These are phyloP conservation scores for Candida sphagnicola DNA, from an alignment of 805 yeast species.

Conservation along the genomic window DNA sequence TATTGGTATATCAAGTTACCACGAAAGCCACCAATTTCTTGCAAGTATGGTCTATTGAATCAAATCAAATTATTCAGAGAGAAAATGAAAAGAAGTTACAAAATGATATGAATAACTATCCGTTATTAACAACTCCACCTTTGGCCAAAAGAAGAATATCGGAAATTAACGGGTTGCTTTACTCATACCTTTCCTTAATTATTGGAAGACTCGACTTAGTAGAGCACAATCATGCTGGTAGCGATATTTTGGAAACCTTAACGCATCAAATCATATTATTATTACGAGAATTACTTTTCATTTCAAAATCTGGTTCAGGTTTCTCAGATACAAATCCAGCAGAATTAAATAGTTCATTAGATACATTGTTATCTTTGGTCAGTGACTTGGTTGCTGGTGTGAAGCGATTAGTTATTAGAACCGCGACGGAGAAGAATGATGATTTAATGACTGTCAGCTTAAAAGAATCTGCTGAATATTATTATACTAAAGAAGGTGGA, in stretches of 20 bases:
- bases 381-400: slow-evolving; percentile 64
- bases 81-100: slow-evolving; percentile 28
- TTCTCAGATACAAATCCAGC: slow-evolving; percentile 34
- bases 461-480: slow-evolving; percentile 31
- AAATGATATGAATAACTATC: slow-evolving; percentile 38
- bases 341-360: slow-evolving; percentile 49
- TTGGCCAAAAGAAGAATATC: slow-evolving; percentile 57
- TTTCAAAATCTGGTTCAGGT: slow-evolving; percentile 48
- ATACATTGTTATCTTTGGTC: slow-evolving; percentile 54
- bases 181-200: slow-evolving; percentile 60
- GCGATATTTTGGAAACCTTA: slow-evolving; percentile 61
- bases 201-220: slow-evolving; percentile 76
- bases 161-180: slow-evolving; percentile 58
- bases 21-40: slow-evolving; percentile 62
- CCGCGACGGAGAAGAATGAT: slow-evolving; percentile 37
- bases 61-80: slow-evolving; percentile 39
- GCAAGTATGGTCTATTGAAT: slow-evolving; percentile 69
- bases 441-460: slow-evolving; percentile 3
- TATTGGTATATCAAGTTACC: slow-evolving; percentile 63
- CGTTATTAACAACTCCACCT: slow-evolving; percentile 53
- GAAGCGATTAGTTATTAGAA: slow-evolving; percentile 55
- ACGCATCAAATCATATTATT: slow-evolving; percentile 66
- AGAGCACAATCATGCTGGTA: slow-evolving; percentile 68
- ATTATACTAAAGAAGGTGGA: slow-evolving; percentile 65
- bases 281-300: slow-evolving; percentile 58